Evolutionary conservation across 495 filamentous ascomycete genomes (phyloP).

Genomic region (Penicillium longicatenatum): DNA sequence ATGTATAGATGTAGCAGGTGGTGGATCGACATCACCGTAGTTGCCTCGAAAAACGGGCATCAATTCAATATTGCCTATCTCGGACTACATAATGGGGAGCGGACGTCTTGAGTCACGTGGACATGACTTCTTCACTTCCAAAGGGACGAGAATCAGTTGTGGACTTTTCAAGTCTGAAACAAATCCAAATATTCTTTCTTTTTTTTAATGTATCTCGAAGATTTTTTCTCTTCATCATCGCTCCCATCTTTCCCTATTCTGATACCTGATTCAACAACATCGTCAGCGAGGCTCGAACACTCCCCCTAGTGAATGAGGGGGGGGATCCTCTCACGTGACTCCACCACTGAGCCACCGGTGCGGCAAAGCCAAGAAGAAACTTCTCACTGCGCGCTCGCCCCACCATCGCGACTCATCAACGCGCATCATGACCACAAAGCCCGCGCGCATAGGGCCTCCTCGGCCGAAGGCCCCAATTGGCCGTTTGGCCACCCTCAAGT

Average conservation of each 20-base stretch:
- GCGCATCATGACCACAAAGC: constrained; percentile 26
- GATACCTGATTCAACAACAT: background rate
- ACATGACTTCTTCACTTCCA: background rate
- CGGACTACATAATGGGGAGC: too few relatives aligned
- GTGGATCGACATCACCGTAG: too few relatives aligned
- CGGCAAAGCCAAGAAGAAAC: constrained; percentile 15
- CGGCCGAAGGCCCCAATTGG: constrained; percentile 40
- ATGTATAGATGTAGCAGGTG: too few relatives aligned
- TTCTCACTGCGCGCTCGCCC: constrained; percentile 14
- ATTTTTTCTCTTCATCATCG: background rate
- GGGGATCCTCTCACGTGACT: constrained; percentile 22
- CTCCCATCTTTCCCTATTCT: background rate
- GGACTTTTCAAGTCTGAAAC: background rate
- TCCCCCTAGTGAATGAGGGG: background rate
- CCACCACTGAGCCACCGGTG: constrained; percentile 31
- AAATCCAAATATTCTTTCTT: background rate
- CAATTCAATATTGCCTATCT: background rate
- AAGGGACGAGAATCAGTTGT: background rate
- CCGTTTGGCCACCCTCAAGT: constrained; percentile 44
- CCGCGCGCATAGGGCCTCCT: constrained; percentile 37
- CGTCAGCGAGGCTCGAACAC: background rate
- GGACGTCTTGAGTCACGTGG: too few relatives aligned
- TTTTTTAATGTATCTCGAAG: background rate
- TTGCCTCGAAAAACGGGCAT: background rate
- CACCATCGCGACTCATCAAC: constrained; percentile 9